These are phyloP conservation scores for Carex myosuroides DNA, from an alignment of 176 grass and related monocot genomes.

Conservation along the genomic window DNA sequence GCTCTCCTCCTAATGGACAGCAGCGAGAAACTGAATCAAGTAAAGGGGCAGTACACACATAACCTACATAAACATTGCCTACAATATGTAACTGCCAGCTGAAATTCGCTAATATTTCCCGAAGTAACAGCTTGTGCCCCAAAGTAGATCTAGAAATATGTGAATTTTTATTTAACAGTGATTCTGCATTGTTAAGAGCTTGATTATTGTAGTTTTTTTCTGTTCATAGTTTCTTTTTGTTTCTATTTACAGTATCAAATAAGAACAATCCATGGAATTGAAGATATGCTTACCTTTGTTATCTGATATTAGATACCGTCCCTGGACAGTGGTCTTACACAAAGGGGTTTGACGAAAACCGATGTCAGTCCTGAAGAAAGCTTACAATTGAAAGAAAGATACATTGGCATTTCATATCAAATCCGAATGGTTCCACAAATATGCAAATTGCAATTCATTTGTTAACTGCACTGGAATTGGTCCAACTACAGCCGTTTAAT, in stretches of 20 bases:
- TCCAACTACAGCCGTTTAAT: background rate
- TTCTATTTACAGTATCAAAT: background rate
- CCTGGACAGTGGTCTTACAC: conserved; percentile 86
- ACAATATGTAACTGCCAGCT: background rate
- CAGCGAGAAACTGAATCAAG: conserved; percentile 61
- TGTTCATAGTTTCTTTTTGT: background rate
- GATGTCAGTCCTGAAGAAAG: conserved; percentile 59
- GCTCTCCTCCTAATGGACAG: conserved; percentile 48
- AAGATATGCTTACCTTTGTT: conserved; percentile 51
- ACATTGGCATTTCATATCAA: background rate
- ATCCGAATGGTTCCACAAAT: background rate
- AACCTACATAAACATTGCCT: conserved; percentile 47
- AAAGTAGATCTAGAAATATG: background rate
- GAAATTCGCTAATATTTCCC: background rate
- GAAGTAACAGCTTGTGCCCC: background rate
- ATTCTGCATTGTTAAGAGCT: background rate
- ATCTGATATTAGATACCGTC: conserved; percentile 74
- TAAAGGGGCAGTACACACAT: conserved; percentile 66
- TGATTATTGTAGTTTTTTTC: background rate
- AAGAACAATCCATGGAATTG: background rate
- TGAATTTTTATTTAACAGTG: background rate
- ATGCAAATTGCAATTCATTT: background rate
- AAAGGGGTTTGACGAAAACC: conserved; percentile 31
- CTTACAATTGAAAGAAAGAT: background rate
- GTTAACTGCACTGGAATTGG: background rate